phyloP scores from a whole-genome alignment of 2,329 filamentous ascomycete species.

The Rugonectria rugulosa region DNA sequence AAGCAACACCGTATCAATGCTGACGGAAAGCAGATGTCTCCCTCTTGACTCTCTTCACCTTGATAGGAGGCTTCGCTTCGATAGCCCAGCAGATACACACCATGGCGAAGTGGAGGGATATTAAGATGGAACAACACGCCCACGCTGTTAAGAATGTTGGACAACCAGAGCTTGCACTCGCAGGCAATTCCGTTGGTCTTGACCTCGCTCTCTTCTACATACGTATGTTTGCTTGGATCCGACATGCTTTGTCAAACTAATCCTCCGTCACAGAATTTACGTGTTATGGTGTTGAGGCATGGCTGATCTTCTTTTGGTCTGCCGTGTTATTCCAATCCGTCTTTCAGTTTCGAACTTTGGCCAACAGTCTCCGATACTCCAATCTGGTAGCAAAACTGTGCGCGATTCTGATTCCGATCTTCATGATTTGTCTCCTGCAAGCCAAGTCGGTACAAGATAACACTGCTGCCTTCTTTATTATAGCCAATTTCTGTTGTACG shows the following conservation, averaged over 20 bases:
- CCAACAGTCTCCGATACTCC: conserved; percentile 9
- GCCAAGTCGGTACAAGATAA: background rate
- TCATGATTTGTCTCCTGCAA: conserved; percentile 11
- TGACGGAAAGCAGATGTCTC: conserved; percentile 51
- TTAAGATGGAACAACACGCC: conserved; percentile 49
- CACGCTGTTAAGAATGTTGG: conserved; percentile 44
- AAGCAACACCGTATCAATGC: background rate
- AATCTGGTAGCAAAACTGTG: conserved; percentile 11
- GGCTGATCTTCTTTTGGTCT: conserved; percentile 56
- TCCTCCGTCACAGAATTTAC: conserved; percentile 51
- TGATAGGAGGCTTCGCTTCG: conserved; percentile 47
- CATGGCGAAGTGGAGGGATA: conserved; percentile 47
- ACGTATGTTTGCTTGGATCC: conserved; percentile 44
- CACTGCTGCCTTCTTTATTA: conserved; percentile 12
- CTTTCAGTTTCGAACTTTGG: conserved; percentile 9
- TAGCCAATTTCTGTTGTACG: conserved; percentile 21
- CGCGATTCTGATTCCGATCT: conserved; percentile 10
- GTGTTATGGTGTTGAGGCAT: conserved; percentile 57
- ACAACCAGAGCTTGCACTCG: conserved; percentile 51
- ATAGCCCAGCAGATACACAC: conserved; percentile 54
- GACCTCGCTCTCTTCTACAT: conserved; percentile 57
- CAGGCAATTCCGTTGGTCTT: conserved; percentile 49
- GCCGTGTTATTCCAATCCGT: conserved; percentile 23
- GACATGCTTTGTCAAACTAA: background rate
- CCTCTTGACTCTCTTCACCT: conserved; percentile 47